phyloP scores from a whole-genome alignment of 805 yeast genomes.

The Kregervanrija delftensis region DNA sequence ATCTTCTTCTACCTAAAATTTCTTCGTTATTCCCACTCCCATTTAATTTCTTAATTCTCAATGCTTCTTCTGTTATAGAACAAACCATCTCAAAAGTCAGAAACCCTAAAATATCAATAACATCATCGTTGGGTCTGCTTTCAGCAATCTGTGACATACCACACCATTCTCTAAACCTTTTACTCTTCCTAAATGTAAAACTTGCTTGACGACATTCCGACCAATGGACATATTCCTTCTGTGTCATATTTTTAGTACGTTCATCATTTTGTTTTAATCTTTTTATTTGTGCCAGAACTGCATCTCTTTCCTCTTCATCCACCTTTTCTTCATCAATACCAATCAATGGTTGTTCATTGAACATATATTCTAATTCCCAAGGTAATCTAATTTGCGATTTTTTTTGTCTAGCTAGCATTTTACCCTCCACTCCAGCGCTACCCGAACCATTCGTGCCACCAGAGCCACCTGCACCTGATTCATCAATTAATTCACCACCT shows the following conservation, averaged over 20 bases:
- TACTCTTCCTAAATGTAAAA: constrained; percentile 91
- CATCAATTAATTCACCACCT: constrained; percentile 29
- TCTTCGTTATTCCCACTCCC: constrained; percentile 12
- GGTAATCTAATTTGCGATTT: constrained; percentile 80
- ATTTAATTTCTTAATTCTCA: constrained; percentile 63
- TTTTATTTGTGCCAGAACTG: constrained; percentile 80
- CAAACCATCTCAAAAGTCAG: constrained; percentile 96
- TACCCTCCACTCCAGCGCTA: constrained; percentile 29
- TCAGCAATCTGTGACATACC: constrained; percentile 80
- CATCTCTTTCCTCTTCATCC: constrained; percentile 88
- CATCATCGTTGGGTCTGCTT: constrained; percentile 91
- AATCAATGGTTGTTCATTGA: constrained; percentile 79
- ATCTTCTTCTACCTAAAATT: constrained; percentile 32
- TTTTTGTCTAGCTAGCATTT: constrained; percentile 49
- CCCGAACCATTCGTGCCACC: constrained; percentile 30
- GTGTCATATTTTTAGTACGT: constrained; percentile 87
- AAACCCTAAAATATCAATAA: constrained; percentile 90
- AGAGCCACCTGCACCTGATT: constrained; percentile 13
- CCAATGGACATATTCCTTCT: constrained; percentile 98
- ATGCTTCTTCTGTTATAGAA: constrained; percentile 85
- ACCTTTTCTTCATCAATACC: constrained; percentile 47
- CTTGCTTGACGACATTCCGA: constrained; percentile 97
- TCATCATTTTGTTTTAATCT: constrained; percentile 90
- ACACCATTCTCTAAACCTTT: constrained; percentile 94
- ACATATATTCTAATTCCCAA: constrained; percentile 95